Percentiles rank a stretch among this genome's conserved stretches.
These are phyloP conservation scores for Paxillus involutus DNA, from an alignment of 768 basidiomycete species.

Conservation along the genomic window DNA sequence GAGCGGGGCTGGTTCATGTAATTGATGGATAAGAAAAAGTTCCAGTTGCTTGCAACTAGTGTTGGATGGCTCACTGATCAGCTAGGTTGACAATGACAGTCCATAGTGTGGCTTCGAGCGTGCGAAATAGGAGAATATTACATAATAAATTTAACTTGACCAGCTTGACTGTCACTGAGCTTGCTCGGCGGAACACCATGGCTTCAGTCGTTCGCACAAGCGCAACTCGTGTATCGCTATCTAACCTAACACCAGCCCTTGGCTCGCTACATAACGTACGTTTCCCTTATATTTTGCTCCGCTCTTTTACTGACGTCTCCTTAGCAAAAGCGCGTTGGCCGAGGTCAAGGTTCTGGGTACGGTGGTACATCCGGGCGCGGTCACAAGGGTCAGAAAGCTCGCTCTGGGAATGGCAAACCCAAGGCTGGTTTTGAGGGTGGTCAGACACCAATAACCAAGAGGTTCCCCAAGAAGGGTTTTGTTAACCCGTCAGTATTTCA, in stretches of 20 bases:
- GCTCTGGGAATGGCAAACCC: slow-evolving; percentile 83
- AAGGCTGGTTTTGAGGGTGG: slow-evolving; percentile 92
- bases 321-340: slow-evolving; percentile 92
- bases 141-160: no score
- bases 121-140: no score
- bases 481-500: slow-evolving; percentile 73
- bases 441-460: slow-evolving; percentile 88
- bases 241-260: slow-evolving; percentile 68
- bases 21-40: no score
- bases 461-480: slow-evolving; percentile 94
- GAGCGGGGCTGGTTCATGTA: no score
- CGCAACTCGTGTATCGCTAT: slow-evolving; percentile 52
- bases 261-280: slow-evolving; percentile 69
- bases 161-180: neutral
- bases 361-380: slow-evolving; percentile 94
- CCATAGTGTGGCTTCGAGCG: no score
- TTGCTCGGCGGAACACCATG: slow-evolving; percentile 22
- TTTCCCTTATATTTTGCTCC: neutral
- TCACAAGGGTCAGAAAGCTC: slow-evolving; percentile 93
- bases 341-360: slow-evolving; percentile 88
- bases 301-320: slow-evolving; percentile 8
- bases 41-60: no score
- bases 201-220: slow-evolving; percentile 34
- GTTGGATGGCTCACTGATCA: no score
- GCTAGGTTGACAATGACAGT: no score